Percentiles rank a stretch among this genome's conserved stretches.
phyloP scores from a whole-genome alignment of 495 filamentous ascomycete species.

The Haplographium delicatum region DNA sequence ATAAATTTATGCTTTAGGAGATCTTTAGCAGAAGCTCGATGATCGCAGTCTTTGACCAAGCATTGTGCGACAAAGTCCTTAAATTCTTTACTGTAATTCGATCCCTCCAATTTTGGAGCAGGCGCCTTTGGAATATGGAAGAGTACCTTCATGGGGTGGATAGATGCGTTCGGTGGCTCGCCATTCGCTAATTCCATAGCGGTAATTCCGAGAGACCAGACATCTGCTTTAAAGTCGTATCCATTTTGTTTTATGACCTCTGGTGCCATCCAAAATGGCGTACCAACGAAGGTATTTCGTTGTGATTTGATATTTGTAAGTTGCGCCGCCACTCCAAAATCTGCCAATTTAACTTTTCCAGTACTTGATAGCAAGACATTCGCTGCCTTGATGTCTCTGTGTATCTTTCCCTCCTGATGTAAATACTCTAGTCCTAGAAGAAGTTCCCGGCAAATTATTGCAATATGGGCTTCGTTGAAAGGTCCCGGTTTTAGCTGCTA shows the following conservation, averaged over 20 bases:
- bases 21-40: slow-evolving; percentile 78
- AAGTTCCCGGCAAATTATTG: slow-evolving; percentile 89
- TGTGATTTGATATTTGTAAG: slow-evolving; percentile 97
- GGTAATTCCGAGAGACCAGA: slow-evolving; percentile 96
- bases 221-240: slow-evolving; percentile 96
- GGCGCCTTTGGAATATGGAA: slow-evolving; percentile 93
- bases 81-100: slow-evolving; percentile 79
- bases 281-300: slow-evolving; percentile 97
- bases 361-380: slow-evolving; percentile 81
- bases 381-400: slow-evolving; percentile 95
- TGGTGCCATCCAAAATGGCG: slow-evolving; percentile 99
- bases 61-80: slow-evolving; percentile 91
- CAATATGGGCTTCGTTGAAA: slow-evolving; percentile 87
- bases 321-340: slow-evolving; percentile 97
- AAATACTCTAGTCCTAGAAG: slow-evolving; percentile 89
- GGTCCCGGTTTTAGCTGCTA: slow-evolving; percentile 83
- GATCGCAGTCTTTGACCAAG: slow-evolving; percentile 83
- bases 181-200: slow-evolving; percentile 91
- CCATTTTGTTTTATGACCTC: slow-evolving; percentile 97
- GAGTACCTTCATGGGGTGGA: slow-evolving; percentile 98
- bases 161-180: slow-evolving; percentile 85
- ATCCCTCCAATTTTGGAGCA: slow-evolving; percentile 78
- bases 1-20: slow-evolving; percentile 90
- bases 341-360: slow-evolving; percentile 94
- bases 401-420: slow-evolving; percentile 91